Base-by-base conservation (phyloP, 2,329 filamentous ascomycete species). In the Colletotrichum sp. region DNA sequence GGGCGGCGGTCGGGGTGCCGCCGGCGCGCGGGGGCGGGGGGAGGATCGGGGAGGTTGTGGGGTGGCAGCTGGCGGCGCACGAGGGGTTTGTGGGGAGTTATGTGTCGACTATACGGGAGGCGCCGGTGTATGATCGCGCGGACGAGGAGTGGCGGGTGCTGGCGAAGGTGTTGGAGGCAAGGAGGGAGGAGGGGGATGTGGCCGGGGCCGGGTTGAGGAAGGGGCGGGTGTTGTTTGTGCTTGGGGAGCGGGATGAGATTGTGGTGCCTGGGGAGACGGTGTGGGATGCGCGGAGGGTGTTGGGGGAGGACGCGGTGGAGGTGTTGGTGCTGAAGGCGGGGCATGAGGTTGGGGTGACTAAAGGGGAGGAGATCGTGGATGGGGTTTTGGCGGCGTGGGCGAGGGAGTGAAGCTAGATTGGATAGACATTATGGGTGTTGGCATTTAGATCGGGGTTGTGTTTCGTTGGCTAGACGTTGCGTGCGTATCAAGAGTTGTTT, bases 31-130 rank as follows among this genome's bases (percentile, higher is more conserved):
- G n/a, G 83, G 84, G 15, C 86, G 90, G 68, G 88, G 89, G 0
- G 79, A 85, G 90, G 9, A 89, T 94, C 5, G 90, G 92, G 0
- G 87, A 88, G 5, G 90, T 94, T 0, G 92, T 95, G 65, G 84
- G 86, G 61, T 96, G 94, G 93, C 94, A 96, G 83, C 85, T 95
- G 24, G 85, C 88, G 43, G 81, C 90, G 32, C 94, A 96, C 81
- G 80, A 82, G 2, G 95, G 94, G 0, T 96, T 95, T 80, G 86
- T 95, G 7, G 86, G 87, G 4, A 90, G 94, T 0, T 96, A 96
- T 80, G 89, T 95, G 80, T 94, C 92, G 73, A 92, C 90, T 34
- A 93, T 96, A 78, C 89, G 92, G 24, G 85, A 94, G 80, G 93
- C 92, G 3, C 95, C 94, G 0, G 92, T 96, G 26, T 91, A 93